Evolutionary conservation across 1,139 yeast species (phyloP), one percentile per base, ranked within the genome.

Genomic region (Candida buenavistaensis): DNA sequence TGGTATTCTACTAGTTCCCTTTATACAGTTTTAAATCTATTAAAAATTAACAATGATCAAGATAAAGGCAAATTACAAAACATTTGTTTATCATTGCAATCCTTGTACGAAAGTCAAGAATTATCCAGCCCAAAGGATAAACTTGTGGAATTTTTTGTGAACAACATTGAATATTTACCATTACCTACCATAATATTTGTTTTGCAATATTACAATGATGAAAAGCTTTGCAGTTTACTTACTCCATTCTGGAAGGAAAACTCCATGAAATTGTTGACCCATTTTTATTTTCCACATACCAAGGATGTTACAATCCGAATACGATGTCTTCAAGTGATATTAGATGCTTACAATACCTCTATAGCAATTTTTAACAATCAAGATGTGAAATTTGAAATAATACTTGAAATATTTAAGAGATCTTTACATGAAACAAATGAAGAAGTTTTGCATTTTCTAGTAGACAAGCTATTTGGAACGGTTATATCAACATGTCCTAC

Each of bases 161-260:
- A 51, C 9, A 55, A 74, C 46, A 52, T 70, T 25, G 58, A 55
- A 7, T 53, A 54, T 33, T 43, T 78, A 22, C 58, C 72, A 3
- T 61, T 60, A 1, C 55, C 55, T 3, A 61, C 62, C 9, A 64
- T 70, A 5, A 45, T 57, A 10, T 67, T 68, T 38, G 68, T 80
- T 1, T 55, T 80, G 24, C 54, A 62, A 6, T 72, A 64, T 47
- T 81, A 76, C 50, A 57, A 60, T 1, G 65, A 68, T n/a, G 76
- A 72, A 36, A 69, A 70, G 34, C 48, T 71, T 16, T 81, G 89
- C 47, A 65, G 80, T 1, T 72, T 79, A 6, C 51, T 78, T n/a
- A 59, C 70, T 28, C 66, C 74, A 0, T 56, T 67, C 13, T 82
- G 89, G 86, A 57, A 59, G 30, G 65, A 62, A 2, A 75, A 77